Conservation (phyloP, 2,329 filamentous ascomycete genomes). For the Monilinia laxa region DNA sequence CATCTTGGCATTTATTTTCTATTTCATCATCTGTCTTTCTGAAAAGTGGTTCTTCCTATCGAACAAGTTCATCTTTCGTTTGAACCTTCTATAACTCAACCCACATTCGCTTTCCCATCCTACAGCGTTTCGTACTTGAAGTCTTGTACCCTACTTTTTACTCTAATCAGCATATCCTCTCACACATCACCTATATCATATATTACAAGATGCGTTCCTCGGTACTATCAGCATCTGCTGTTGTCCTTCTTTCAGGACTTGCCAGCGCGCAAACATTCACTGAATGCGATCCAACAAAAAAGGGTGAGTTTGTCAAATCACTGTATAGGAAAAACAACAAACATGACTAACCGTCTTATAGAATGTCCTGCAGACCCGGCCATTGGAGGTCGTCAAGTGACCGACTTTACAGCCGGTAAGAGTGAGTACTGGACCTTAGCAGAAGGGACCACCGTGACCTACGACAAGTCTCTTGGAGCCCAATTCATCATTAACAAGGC, state of each 20-base stretch:
- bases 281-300: constrained; percentile 21
- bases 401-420: constrained; percentile 47
- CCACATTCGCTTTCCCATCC: constrained; percentile 6
- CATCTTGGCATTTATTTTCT: constrained; percentile 15
- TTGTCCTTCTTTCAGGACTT: constrained; percentile 22
- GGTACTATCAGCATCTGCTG: constrained; percentile 28
- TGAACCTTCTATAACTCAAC: constrained; percentile 1
- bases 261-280: constrained; percentile 26
- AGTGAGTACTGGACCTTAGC: constrained; percentile 57
- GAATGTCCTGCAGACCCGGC: constrained; percentile 47
- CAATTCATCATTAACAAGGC: constrained; percentile 50
- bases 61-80: constrained; percentile 11
- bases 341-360: constrained; percentile 30
- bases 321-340: not conserved
- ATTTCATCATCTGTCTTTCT: constrained; percentile 12
- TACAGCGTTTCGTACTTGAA: constrained; percentile 16
- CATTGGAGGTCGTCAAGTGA: constrained; percentile 43
- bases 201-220: constrained; percentile 32
- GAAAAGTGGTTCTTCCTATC: constrained; percentile 10
- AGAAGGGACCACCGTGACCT: constrained; percentile 45
- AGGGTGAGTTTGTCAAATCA: constrained; percentile 18
- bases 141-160: constrained; percentile 5
- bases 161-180: not conserved
- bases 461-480: constrained; percentile 45
- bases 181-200: constrained; percentile 2